Evolutionary conservation across 139 green algal genomes (phyloP).

Genomic region (Tetraselmis chui): DNA sequence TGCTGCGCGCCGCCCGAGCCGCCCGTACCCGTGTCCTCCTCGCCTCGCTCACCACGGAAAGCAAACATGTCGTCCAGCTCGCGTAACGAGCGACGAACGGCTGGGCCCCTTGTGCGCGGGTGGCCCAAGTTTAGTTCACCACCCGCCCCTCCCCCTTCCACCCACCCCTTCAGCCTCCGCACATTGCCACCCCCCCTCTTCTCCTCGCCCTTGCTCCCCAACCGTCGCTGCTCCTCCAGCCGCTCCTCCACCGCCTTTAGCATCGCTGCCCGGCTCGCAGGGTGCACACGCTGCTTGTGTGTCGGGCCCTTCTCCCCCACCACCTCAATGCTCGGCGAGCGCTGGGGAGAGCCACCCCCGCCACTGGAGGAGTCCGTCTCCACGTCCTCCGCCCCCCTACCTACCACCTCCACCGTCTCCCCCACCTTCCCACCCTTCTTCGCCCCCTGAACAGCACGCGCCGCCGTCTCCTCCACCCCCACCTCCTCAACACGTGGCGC

Average conservation of each 20-base stretch:
- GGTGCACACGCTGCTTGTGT: not conserved
- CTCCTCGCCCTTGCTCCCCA: not conserved
- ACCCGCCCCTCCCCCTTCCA: too few species aligned
- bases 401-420: not conserved
- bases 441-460: too few species aligned
- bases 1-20: too few species aligned
- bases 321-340: not conserved
- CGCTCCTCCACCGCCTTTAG: not conserved
- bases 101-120: too few species aligned
- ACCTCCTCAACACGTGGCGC: not conserved
- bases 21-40: not conserved
- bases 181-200: too few species aligned
- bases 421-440: not conserved
- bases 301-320: not conserved
- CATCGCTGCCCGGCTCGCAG: not conserved
- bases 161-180: too few species aligned
- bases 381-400: not conserved
- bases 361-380: not conserved
- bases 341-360: not conserved
- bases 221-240: not conserved
- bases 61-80: not conserved
- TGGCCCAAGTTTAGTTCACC: too few species aligned
- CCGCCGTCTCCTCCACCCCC: not conserved
- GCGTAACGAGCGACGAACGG: not conserved
- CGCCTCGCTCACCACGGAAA: not conserved